Evolutionary conservation across 352 stramenopile genomes (phyloP).

Genomic region (Plasmopara viticola): DNA sequence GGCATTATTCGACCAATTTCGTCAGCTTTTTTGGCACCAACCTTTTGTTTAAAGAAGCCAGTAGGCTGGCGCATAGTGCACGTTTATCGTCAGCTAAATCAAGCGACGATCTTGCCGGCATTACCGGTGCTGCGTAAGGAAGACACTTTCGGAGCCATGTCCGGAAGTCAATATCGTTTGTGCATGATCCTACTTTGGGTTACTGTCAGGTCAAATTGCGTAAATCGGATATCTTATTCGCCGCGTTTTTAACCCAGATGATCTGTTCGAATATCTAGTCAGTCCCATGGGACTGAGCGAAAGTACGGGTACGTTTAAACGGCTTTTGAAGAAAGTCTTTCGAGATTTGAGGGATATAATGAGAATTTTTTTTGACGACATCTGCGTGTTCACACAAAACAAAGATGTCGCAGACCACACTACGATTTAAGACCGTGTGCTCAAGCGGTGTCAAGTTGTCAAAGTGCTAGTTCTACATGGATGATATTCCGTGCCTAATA

Average conservation of each 20-base stretch:
- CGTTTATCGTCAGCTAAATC: slow-evolving; percentile 18
- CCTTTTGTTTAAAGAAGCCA: slow-evolving; percentile 24
- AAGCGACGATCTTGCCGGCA: slow-evolving; percentile 6
- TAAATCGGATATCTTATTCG: slow-evolving; percentile 7
- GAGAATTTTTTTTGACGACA: slow-evolving; percentile 7
- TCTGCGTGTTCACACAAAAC: neutral
- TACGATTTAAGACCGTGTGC: neutral
- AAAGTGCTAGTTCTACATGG: slow-evolving; percentile 15
- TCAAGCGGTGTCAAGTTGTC: slow-evolving; percentile 11
- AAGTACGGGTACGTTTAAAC: slow-evolving; percentile 2
- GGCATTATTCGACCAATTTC: neutral
- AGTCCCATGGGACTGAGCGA: neutral
- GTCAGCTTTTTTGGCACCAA: slow-evolving; percentile 4
- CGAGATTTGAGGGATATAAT: slow-evolving; percentile 1
- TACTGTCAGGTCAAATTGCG: neutral
- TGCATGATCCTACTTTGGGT: too few relatives aligned
- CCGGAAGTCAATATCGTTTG: too few relatives aligned
- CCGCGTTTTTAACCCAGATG: slow-evolving; percentile 16
- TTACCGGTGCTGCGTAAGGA: neutral
- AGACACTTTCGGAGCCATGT: too few relatives aligned
- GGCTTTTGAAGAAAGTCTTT: slow-evolving; percentile 1
- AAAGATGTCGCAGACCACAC: neutral
- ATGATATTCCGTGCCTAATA: slow-evolving; percentile 24
- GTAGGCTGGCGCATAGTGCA: slow-evolving; percentile 26
- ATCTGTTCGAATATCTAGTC: slow-evolving; percentile 20